These are phyloP conservation scores for Nannochloropsis oceanica DNA, from an alignment of 108 stramenopile genomes.

Conservation along the genomic window DNA sequence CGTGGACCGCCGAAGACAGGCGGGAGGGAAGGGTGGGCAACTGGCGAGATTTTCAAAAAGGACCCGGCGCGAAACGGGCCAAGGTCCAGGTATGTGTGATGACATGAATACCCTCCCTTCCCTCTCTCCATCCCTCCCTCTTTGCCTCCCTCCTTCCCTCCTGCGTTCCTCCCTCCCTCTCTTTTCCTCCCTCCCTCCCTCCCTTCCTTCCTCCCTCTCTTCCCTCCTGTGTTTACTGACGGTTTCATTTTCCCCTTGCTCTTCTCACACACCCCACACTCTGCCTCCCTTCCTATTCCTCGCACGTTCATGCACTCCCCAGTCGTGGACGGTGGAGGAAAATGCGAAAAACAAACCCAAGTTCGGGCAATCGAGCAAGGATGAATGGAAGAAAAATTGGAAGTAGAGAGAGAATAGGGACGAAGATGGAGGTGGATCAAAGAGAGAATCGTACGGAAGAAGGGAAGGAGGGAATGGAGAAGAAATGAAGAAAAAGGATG, in stretches of 20 bases:
- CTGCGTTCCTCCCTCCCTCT: too few species aligned
- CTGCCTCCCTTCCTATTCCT: neutral
- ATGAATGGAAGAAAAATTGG: neutral
- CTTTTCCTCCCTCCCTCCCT: neutral
- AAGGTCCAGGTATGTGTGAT: neutral
- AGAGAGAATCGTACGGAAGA: neutral
- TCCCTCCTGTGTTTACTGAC: neutral
- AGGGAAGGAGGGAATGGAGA: neutral
- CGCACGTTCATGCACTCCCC: neutral
- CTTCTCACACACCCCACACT: neutral
- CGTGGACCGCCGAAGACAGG: neutral
- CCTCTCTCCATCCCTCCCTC: neutral
- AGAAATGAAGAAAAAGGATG: neutral
- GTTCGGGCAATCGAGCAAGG: neutral
- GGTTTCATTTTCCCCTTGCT: neutral
- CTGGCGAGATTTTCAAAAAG: neutral
- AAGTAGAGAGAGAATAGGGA: neutral
- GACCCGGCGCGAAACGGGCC: neutral
- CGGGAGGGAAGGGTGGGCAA: neutral
- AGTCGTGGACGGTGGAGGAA: neutral
- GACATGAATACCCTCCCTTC: too few species aligned
- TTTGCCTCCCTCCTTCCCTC: neutral
- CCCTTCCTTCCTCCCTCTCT: neutral
- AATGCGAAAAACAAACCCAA: neutral
- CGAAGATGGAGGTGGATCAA: neutral